Base-by-base conservation (phyloP, 192 early-diverging fungal genomes). In the Cladochytrium replicatum region DNA sequence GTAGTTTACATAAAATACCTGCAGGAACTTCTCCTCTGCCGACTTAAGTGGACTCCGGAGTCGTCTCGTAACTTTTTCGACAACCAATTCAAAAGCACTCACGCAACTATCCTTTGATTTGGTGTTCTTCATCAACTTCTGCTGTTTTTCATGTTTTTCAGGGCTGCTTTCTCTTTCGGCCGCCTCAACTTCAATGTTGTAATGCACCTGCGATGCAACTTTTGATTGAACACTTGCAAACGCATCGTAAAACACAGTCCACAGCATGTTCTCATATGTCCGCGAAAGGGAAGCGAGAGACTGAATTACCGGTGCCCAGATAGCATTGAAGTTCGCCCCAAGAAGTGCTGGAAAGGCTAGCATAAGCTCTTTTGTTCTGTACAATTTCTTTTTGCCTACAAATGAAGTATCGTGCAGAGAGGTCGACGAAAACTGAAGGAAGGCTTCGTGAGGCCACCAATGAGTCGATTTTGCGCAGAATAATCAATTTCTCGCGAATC, bases 401-500 rank as follows among this genome's bases (percentile, higher is more conserved):
- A 28, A 94, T 61, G 48, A 78, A 59, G 25, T 81, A 69, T 32
- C 76, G 76, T 43, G 82, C 69, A 19, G 82, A 69, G 13, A 75
- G 69, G 23, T 81, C 71, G 42, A 58, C 55, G 70, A 88, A 94
- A n/a, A 82, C 41, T 31, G 69, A 68, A 1, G 92, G 87, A 11
- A 88, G 42, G 27, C 74, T 66, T 11, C 74, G 66, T 31, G 74
- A 75, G 4, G 63, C 54, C 2, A 83, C 57, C 24, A 92, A 64
- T 2, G 76, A 67, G 25, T 79, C 69, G 45, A 97, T 61, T 17
- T 72, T 76, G 37, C 85, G 78, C 41, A 99, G 67, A 6, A 77
- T 68, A 54, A 86, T 78, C 4, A 79, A 64, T 50, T 87, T 89
- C 23, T 97, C 89, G 52, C 91, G 86, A 58, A 73, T 77, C 11